Conservation (phyloP, 768 basidiomycete genomes). For the Tulasnella sp. region DNA sequence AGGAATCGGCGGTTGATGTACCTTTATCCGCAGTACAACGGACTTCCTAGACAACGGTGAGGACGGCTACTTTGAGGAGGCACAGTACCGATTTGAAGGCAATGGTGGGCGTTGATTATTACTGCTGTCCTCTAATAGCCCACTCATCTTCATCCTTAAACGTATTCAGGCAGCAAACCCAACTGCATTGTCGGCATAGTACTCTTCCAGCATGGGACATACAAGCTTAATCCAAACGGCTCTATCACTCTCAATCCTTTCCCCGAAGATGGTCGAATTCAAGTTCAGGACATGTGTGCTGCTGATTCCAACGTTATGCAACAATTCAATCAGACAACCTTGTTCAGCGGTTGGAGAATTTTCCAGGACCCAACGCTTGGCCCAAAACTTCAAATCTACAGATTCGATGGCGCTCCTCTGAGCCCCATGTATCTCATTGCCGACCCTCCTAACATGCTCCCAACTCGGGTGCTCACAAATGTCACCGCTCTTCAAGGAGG, state of each 20-base stretch:
- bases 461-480: slow-evolving; percentile 46
- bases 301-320: slow-evolving; percentile 81
- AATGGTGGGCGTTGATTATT: slow-evolving; percentile 48
- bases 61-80: slow-evolving; percentile 66
- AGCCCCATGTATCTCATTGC: slow-evolving; percentile 57
- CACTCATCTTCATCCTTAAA: too few relatives aligned
- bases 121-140: background rate
- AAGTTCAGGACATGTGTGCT: slow-evolving; percentile 87
- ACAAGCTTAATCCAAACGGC: slow-evolving; percentile 54
- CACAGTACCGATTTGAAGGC: slow-evolving; percentile 75
- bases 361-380: slow-evolving; percentile 48
- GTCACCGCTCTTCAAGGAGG: slow-evolving; percentile 6
- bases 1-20: background rate
- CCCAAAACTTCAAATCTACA: slow-evolving; percentile 62
- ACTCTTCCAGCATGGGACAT: slow-evolving; percentile 82
- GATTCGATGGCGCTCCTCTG: slow-evolving; percentile 63
- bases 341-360: slow-evolving; percentile 55
- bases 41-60: slow-evolving; percentile 24
- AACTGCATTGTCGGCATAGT: slow-evolving; percentile 82
- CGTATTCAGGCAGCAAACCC: slow-evolving; percentile 52
- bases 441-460: slow-evolving; percentile 75
- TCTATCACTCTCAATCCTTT: slow-evolving; percentile 65
- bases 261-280: slow-evolving; percentile 74
- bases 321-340: slow-evolving; percentile 62
- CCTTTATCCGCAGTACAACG: slow-evolving; percentile 35